Evolutionary conservation across 371 early-diverging fungal species (phyloP).

Genomic region (Agmasoma carcini): DNA sequence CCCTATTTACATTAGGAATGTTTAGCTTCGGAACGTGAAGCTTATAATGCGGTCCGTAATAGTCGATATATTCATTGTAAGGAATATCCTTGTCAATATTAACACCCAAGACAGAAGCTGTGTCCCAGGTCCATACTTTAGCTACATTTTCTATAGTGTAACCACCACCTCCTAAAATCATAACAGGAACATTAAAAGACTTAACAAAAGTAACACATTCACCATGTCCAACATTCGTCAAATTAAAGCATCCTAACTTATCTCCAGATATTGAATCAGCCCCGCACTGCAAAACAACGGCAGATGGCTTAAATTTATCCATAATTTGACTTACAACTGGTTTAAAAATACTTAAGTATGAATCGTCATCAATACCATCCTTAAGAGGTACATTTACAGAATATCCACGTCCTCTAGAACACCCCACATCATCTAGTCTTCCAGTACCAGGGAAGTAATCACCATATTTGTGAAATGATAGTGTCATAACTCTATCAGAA

Average conservation of each 20-base stretch:
- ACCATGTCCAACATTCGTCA: conserved; percentile 66
- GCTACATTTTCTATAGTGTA: conserved; percentile 94
- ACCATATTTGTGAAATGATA: conserved; percentile 92
- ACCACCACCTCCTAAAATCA: conserved; percentile 94
- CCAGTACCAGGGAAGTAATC: conserved; percentile 87
- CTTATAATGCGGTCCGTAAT: conserved; percentile 49
- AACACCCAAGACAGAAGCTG: conserved; percentile 48
- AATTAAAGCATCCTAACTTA: conserved; percentile 88
- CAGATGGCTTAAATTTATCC: conserved; percentile 78
- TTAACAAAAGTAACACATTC: conserved; percentile 78
- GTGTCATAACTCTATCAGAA: conserved; percentile 93
- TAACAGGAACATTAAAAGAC: conserved; percentile 69
- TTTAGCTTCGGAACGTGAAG: conserved; percentile 59
- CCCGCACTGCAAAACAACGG: conserved; percentile 93
- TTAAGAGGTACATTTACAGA: conserved; percentile 88
- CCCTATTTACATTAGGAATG: conserved; percentile 73
- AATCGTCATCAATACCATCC: conserved; percentile 85
- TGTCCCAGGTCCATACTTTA: conserved; percentile 66
- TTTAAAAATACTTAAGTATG: conserved; percentile 71
- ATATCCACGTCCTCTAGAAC: conserved; percentile 68
- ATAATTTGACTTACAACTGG: conserved; percentile 64
- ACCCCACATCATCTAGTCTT: conserved; percentile 61
- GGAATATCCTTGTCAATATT: conserved; percentile 48
- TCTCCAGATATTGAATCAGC: conserved; percentile 96
- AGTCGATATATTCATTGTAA: conserved; percentile 47